Evolutionary conservation across 441 rosid species (phyloP).

Genomic region (Erysimum cheiri): DNA sequence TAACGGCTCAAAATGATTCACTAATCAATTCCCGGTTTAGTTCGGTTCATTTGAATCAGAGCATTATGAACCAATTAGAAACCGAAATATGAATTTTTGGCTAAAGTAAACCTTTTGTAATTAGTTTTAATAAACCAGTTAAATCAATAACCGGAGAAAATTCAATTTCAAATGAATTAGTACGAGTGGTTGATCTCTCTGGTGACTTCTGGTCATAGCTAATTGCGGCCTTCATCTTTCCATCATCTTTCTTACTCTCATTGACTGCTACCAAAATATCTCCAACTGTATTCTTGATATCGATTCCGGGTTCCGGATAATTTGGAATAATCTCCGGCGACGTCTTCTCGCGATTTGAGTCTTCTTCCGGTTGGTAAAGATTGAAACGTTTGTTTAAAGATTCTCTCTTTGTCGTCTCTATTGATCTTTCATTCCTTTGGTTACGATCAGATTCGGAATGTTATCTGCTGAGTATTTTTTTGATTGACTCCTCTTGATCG

Average conservation of each 20-base stretch:
- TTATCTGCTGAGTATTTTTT: slow-evolving; percentile 9
- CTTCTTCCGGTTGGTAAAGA: slow-evolving; percentile 24
- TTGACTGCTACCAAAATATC: slow-evolving; percentile 35
- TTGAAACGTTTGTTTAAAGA: not conserved
- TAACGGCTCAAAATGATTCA: slow-evolving; percentile 23
- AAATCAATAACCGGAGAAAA: not conserved
- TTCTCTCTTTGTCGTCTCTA: slow-evolving; percentile 19
- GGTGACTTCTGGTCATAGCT: slow-evolving; percentile 24
- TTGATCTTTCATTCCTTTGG: slow-evolving; percentile 14
- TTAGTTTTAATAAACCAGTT: not conserved
- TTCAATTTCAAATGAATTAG: not conserved
- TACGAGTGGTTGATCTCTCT: slow-evolving; percentile 17
- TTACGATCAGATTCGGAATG: slow-evolving; percentile 29
- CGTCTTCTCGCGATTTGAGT: slow-evolving; percentile 10
- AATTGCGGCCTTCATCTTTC: slow-evolving; percentile 18
- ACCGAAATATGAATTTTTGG: not conserved
- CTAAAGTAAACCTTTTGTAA: too few relatives aligned
- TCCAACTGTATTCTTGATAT: slow-evolving; percentile 30
- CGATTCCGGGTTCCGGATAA: not conserved
- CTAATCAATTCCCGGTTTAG: slow-evolving; percentile 21
- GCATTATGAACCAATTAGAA: not conserved
- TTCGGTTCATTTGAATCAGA: not conserved
- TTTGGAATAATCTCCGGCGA: not conserved
- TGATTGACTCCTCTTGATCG: slow-evolving; percentile 24
- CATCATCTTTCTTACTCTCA: slow-evolving; percentile 35